phyloP scores from a whole-genome alignment of 495 filamentous ascomycete species.

The Aspergillus asperescens region DNA sequence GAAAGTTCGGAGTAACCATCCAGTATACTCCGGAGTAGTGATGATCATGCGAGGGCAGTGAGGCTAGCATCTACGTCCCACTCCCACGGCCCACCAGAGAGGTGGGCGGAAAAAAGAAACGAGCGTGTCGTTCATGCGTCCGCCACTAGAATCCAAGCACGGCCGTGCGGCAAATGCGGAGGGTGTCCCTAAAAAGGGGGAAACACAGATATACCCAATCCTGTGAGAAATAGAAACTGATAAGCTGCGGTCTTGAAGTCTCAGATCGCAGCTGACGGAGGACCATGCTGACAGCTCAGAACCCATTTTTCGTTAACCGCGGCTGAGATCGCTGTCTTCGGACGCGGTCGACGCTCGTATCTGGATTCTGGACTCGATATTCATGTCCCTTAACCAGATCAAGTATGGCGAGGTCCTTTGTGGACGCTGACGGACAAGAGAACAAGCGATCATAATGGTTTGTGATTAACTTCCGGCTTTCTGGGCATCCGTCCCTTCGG shows the following conservation, averaged over 20 bases:
- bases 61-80: background rate
- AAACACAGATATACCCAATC: background rate
- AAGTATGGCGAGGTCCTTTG: background rate
- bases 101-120: background rate
- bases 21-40: background rate
- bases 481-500: background rate
- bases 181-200: slow-evolving; percentile 1
- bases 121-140: background rate
- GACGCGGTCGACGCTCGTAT: no score
- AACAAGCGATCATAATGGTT: background rate
- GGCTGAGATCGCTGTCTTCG: background rate
- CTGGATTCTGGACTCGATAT: background rate
- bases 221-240: slow-evolving; percentile 8
- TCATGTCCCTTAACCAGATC: background rate
- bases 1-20: no score
- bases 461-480: background rate
- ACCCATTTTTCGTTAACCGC: slow-evolving; percentile 1
- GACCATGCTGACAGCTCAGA: background rate
- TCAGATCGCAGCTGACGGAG: background rate
- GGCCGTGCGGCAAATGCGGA: slow-evolving; percentile 13
- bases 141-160: slow-evolving; percentile 1
- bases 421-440: background rate
- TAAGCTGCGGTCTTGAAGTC: background rate
- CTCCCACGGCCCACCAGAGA: no score
- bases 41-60: background rate